Conservation (phyloP, 2,329 filamentous ascomycete species). For the Fusarium austroafricanum region DNA sequence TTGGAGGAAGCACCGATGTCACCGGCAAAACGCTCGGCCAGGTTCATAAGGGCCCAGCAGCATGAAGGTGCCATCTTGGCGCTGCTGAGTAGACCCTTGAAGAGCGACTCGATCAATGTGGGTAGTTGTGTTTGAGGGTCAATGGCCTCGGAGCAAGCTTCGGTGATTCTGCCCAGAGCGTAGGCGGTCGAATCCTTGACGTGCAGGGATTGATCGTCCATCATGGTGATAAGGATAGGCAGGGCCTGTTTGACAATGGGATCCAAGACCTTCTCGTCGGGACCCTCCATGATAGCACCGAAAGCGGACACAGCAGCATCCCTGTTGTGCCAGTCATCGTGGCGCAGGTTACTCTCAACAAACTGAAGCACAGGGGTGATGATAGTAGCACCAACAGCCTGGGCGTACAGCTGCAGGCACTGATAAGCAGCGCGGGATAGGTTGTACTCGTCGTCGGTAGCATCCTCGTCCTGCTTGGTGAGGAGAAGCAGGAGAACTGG, state of each 20-base stretch:
- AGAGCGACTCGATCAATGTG: conserved; percentile 86
- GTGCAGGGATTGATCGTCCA: conserved; percentile 89
- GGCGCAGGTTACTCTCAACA: conserved; percentile 89
- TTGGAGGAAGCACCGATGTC: conserved; percentile 83
- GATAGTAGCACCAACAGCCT: conserved; percentile 86
- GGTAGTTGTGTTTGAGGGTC: conserved; percentile 86
- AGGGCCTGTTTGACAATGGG: conserved; percentile 96
- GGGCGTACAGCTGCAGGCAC: conserved; percentile 93
- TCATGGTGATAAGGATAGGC: conserved; percentile 88
- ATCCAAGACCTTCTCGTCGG: conserved; percentile 90
- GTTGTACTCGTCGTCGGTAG: conserved; percentile 97
- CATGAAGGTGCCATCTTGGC: conserved; percentile 98
- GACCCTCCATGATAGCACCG: conserved; percentile 98
- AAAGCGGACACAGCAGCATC: conserved; percentile 98
- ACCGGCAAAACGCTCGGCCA: conserved; percentile 94
- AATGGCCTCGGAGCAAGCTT: conserved; percentile 91
- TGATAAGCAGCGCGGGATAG: conserved; percentile 95
- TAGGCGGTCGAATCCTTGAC: conserved; percentile 98
- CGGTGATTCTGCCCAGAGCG: conserved; percentile 94
- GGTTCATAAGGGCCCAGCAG: conserved; percentile 99
- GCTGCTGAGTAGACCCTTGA: conserved; percentile 88
- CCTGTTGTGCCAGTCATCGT: conserved; percentile 92
- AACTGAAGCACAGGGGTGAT: conserved; percentile 89
- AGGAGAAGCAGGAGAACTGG: conserved; percentile 89
- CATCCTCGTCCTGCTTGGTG: conserved; percentile 98